Evolutionary conservation across 495 filamentous ascomycete genomes (phyloP).

Genomic region (Penicillium argentinense): DNA sequence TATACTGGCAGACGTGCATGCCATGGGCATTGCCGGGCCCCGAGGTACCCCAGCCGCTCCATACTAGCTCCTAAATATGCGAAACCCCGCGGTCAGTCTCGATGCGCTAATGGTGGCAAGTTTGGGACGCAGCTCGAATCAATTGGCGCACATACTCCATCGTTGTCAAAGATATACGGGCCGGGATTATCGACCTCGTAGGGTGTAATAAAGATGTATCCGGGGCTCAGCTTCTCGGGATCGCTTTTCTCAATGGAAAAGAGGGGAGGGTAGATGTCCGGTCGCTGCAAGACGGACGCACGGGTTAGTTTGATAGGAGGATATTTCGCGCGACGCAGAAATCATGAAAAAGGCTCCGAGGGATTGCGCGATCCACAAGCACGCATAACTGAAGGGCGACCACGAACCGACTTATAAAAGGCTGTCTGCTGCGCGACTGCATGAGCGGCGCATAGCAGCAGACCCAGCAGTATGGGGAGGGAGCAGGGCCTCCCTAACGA

Average conservation of each 20-base stretch:
- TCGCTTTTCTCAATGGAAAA: slow-evolving; percentile 31
- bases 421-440: slow-evolving; percentile 17
- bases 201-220: slow-evolving; percentile 46
- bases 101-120: not conserved
- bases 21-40: slow-evolving; percentile 43
- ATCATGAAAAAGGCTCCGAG: too few relatives aligned
- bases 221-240: slow-evolving; percentile 34
- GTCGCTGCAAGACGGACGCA: slow-evolving; percentile 26
- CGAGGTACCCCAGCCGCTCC: slow-evolving; percentile 45
- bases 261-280: slow-evolving; percentile 40
- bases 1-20: slow-evolving; percentile 47
- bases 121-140: not conserved
- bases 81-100: slow-evolving; percentile 15
- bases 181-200: slow-evolving; percentile 42
- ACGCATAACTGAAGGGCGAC: too few relatives aligned
- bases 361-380: too few relatives aligned
- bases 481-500: slow-evolving; percentile 14
- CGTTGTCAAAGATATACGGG: slow-evolving; percentile 46
- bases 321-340: too few relatives aligned
- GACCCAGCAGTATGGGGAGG: slow-evolving; percentile 9
- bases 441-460: slow-evolving; percentile 15
- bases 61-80: slow-evolving; percentile 40
- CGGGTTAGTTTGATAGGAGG: too few relatives aligned
- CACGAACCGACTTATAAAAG: slow-evolving; percentile 30
- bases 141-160: slow-evolving; percentile 30